phyloP scores from a whole-genome alignment of 2,329 filamentous ascomycete genomes.

The Xylariaceae sp. region DNA sequence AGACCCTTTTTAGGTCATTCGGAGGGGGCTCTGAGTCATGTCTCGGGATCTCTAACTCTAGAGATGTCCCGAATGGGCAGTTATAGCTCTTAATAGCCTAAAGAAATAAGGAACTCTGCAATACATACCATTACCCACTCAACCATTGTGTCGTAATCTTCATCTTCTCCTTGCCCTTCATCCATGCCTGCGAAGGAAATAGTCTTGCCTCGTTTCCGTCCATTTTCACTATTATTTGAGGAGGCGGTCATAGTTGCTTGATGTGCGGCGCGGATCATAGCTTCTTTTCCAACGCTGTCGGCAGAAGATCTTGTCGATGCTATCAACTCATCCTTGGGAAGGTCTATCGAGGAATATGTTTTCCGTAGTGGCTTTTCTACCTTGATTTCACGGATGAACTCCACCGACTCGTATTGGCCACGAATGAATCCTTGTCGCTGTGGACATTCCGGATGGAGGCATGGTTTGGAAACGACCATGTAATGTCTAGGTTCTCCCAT shows the following conservation, averaged over 20 bases:
- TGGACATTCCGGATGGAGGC: conserved; percentile 73
- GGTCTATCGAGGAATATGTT: conserved; percentile 49
- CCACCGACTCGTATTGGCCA: conserved; percentile 87
- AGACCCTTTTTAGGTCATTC: neutral
- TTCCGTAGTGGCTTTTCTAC: conserved; percentile 49
- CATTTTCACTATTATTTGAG: conserved; percentile 36
- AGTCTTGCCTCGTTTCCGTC: conserved; percentile 36
- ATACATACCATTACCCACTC: conserved; percentile 75
- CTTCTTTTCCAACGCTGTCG: conserved; percentile 43
- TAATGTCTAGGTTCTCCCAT: conserved; percentile 61
- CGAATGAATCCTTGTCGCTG: conserved; percentile 74
- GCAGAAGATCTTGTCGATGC: conserved; percentile 33
- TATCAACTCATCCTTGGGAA: conserved; percentile 37
- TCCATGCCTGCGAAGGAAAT: conserved; percentile 36
- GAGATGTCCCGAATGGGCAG: too few species aligned
- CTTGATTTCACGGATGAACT: conserved; percentile 84
- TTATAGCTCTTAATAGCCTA: too few species aligned
- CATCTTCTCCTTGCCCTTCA: conserved; percentile 26
- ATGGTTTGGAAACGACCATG: conserved; percentile 86
- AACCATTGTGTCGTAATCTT: conserved; percentile 50
- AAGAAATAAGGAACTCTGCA: neutral
- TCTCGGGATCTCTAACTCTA: too few species aligned
- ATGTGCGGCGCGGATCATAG: conserved; percentile 46
- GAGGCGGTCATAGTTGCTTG: conserved; percentile 28
- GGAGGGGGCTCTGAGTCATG: too few species aligned